A percentile compares a stretch with the other conserved stretches of the same genome.
Evolutionary conservation across 129 eudicot genomes (phyloP).

Genomic region (Lactuca sativa): DNA sequence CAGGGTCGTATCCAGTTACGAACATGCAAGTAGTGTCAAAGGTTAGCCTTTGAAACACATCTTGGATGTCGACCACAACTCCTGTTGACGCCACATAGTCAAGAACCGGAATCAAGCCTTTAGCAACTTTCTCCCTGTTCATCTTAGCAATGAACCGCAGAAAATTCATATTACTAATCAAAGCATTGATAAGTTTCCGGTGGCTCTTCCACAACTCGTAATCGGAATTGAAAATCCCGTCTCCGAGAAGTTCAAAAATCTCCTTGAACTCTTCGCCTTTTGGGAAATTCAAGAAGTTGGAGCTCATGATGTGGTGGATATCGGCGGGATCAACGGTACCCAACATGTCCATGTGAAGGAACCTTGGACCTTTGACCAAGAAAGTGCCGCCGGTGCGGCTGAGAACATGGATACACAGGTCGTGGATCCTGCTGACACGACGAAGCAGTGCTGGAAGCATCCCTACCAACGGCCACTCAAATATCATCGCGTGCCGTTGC

Average conservation of each 20-base stretch:
- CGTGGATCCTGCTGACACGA: slow-evolving; percentile 33
- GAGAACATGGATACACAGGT: slow-evolving; percentile 30
- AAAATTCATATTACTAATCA: slow-evolving; percentile 49
- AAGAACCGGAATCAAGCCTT: slow-evolving; percentile 53
- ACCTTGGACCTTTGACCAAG: slow-evolving; percentile 59
- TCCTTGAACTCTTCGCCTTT: slow-evolving; percentile 63
- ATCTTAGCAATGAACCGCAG: slow-evolving; percentile 32
- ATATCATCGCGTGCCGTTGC: slow-evolving; percentile 14
- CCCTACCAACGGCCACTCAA: slow-evolving; percentile 57
- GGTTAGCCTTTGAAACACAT: slow-evolving; percentile 72
- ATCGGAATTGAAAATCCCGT: slow-evolving; percentile 77
- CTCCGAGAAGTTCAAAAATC: slow-evolving; percentile 71
- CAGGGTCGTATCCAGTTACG: slow-evolving; percentile 70
- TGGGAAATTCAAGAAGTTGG: slow-evolving; percentile 55
- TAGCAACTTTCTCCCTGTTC: slow-evolving; percentile 42
- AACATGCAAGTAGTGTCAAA: slow-evolving; percentile 68
- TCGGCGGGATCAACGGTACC: slow-evolving; percentile 50
- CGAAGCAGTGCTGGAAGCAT: slow-evolving; percentile 44
- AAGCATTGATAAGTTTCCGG: slow-evolving; percentile 44
- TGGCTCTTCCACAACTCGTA: slow-evolving; percentile 52
- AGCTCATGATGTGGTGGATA: slow-evolving; percentile 59
- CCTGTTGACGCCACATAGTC: slow-evolving; percentile 32
- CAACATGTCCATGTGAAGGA: slow-evolving; percentile 53
- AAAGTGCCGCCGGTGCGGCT: slow-evolving; percentile 39
- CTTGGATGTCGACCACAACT: slow-evolving; percentile 64